Evolutionary conservation across 768 basidiomycete species (phyloP), one percentile per base, ranked within the genome.

Genomic region (Rubroboletus pulcherrimus): DNA sequence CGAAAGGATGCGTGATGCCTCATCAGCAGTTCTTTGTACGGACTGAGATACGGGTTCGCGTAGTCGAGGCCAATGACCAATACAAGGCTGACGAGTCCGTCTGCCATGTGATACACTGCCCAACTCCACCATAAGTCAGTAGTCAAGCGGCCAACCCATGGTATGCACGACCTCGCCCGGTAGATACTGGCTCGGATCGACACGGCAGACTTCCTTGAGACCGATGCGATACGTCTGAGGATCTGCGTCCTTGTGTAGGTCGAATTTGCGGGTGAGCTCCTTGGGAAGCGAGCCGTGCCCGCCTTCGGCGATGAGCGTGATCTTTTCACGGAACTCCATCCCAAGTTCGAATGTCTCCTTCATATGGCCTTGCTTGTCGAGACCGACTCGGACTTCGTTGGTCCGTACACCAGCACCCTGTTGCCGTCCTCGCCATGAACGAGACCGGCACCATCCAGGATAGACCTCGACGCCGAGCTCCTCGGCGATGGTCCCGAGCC

Each of bases 191-290:
- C 64, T 78, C 53, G 80, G 61, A 69, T 84, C 84, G 12, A 99
- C 87, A 35, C 90, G 83, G 96, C 97, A 98, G 2, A 98, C 93
- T 71, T 99, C 96, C 77, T 99, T 98, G 50, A 98, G 75, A 4
- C 97, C 97, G 54, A 99, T 84, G 0, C 89, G 97, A 63, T 98
- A 98, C 4, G 97, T 98, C 75, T 98, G 97, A 2, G 89, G 88
- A 71, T 96, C 87, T 2, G 73, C 67, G 19, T 75, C 56, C 65
- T 73, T 82, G 59, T 93, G 75, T 10, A 98, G 76, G 49, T 85
- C 75, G 73, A 94, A 96, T 63, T 83, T 80, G 24, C 78, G 77
- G 54, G 91, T 83, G 4, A 86, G 82, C 50, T 85, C 78, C 71
- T 98, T 96, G 4, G 89, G 84, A 98, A 24, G 78, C 7, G 87